phyloP scores from a whole-genome alignment of 2,329 filamentous ascomycete genomes.

The Stagonosporopsis vannaccii region DNA sequence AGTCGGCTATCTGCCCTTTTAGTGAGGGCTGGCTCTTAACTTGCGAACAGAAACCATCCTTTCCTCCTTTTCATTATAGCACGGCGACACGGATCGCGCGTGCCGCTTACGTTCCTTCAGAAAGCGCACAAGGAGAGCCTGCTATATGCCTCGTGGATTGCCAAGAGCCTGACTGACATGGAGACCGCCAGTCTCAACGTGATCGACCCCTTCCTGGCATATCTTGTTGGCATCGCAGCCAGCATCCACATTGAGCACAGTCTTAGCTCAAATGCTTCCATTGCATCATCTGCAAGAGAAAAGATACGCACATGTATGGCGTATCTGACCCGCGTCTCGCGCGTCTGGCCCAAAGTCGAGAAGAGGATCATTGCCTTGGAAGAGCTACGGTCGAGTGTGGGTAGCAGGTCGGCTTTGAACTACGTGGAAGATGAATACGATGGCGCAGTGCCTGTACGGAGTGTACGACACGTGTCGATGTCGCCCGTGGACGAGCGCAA shows the following conservation, averaged over 20 bases:
- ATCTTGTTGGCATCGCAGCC: background rate
- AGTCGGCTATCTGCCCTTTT: background rate
- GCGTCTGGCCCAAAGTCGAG: background rate
- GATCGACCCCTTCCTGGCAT: background rate
- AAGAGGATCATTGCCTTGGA: background rate
- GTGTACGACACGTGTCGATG: background rate
- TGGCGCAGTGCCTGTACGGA: background rate
- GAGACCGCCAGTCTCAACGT: background rate
- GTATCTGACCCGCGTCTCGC: background rate
- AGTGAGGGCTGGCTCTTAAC: background rate
- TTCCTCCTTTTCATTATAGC: background rate
- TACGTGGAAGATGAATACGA: background rate
- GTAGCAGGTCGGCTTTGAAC: background rate
- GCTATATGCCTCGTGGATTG: background rate
- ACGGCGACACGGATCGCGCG: background rate
- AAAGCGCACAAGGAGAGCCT: background rate
- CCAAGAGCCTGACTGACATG: background rate
- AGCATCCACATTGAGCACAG: constrained; percentile 1
- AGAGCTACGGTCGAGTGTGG: background rate
- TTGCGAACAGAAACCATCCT: background rate
- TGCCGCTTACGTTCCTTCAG: background rate
- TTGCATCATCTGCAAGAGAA: background rate
- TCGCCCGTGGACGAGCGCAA: background rate
- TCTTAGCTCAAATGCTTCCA: background rate
- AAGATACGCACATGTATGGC: background rate